Percentiles rank a stretch among this genome's conserved stretches.
Conservation (phyloP, 2,329 filamentous ascomycete species). For the Podosphaera fusca region DNA sequence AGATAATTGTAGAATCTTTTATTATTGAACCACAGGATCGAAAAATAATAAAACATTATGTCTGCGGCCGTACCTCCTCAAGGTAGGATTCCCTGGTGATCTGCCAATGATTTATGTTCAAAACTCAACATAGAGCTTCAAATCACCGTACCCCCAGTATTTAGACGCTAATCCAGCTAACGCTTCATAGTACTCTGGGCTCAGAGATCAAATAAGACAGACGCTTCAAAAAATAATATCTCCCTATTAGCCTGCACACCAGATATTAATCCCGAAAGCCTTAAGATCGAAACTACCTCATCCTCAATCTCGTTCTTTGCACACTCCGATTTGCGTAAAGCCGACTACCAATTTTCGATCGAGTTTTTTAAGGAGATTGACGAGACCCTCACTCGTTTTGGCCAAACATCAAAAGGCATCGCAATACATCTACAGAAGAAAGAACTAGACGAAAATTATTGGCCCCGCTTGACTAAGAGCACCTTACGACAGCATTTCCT, state of each 20-base stretch:
- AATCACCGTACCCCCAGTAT: not conserved
- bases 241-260: conserved; percentile 78
- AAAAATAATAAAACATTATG: too few relatives aligned
- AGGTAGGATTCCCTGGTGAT: too few relatives aligned
- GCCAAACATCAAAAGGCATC: conserved; percentile 72
- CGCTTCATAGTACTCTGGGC: conserved; percentile 65
- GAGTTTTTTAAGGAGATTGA: conserved; percentile 68
- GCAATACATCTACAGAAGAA: conserved; percentile 92
- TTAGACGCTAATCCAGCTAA: not conserved
- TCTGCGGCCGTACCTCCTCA: too few relatives aligned
- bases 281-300: conserved; percentile 67
- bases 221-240: conserved; percentile 77
- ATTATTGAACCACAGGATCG: too few relatives aligned
- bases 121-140: too few relatives aligned
- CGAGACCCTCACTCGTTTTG: conserved; percentile 56
- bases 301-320: conserved; percentile 61
- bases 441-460: conserved; percentile 83
- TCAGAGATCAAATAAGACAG: conserved; percentile 67
- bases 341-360: conserved; percentile 64
- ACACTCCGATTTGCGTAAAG: conserved; percentile 62
- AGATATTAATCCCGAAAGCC: conserved; percentile 52
- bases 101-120: too few relatives aligned
- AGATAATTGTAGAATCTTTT: too few relatives aligned
- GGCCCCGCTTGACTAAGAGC: conserved; percentile 86
- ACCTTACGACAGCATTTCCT: conserved; percentile 78